Conservation (phyloP, 2,329 filamentous ascomycete species). For the Botrytis paeoniae region DNA sequence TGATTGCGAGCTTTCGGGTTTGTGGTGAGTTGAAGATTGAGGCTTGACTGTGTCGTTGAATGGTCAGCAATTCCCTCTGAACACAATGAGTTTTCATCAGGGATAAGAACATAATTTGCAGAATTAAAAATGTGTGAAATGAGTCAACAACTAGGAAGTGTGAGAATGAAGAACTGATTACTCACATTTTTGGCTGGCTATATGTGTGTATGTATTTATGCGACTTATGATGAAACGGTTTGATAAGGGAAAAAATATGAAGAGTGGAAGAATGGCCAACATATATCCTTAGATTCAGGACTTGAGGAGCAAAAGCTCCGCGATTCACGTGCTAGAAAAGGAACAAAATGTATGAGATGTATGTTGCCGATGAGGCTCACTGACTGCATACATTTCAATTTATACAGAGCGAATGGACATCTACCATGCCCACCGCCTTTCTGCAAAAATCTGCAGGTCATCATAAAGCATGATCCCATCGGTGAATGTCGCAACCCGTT, state of each 20-base stretch:
- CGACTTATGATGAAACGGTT: neutral
- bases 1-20: neutral
- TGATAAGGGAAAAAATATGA: neutral
- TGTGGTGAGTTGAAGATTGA: neutral
- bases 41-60: neutral
- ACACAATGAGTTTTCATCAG: neutral
- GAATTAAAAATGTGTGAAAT: neutral
- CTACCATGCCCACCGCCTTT: neutral
- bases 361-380: neutral
- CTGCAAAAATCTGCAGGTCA: no score
- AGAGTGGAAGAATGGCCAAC: neutral
- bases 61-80: neutral
- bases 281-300: neutral
- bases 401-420: neutral
- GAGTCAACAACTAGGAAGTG: neutral
- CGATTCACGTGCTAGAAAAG: neutral
- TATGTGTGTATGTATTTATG: neutral
- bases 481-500: neutral
- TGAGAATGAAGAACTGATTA: neutral
- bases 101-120: neutral
- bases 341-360: neutral
- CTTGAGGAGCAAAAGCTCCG: neutral
- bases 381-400: neutral
- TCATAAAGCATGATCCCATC: no score
- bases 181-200: neutral